phyloP scores from a whole-genome alignment of 2,329 filamentous ascomycete species.

The Fusarium pseudonygamai region DNA sequence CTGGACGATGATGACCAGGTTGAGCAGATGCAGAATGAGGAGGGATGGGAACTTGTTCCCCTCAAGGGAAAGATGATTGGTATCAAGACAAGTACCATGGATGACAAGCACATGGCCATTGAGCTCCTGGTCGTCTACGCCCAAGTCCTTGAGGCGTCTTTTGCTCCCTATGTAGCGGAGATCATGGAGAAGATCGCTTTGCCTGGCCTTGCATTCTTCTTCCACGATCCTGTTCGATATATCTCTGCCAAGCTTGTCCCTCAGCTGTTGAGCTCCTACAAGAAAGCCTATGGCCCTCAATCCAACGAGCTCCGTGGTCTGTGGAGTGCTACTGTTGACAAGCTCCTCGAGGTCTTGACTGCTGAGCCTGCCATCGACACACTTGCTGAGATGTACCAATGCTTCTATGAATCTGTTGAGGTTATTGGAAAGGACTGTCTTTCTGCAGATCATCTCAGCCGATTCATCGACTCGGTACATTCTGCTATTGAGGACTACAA shows the following conservation, averaged over 20 bases:
- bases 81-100: constrained; percentile 94
- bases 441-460: constrained; percentile 79
- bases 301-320: constrained; percentile 83
- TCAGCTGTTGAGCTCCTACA: constrained; percentile 91
- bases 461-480: constrained; percentile 86
- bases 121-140: constrained; percentile 97
- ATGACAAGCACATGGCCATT: constrained; percentile 99
- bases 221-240: constrained; percentile 96
- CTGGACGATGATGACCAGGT: constrained; percentile 95
- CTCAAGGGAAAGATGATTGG: constrained; percentile 98
- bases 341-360: constrained; percentile 90
- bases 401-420: constrained; percentile 98
- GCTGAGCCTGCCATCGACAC: constrained; percentile 97
- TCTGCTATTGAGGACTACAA: constrained; percentile 94
- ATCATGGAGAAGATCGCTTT: constrained; percentile 98
- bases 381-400: constrained; percentile 98
- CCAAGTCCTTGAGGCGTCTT: constrained; percentile 90
- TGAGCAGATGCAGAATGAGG: constrained; percentile 90
- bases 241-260: constrained; percentile 95
- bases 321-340: constrained; percentile 87
- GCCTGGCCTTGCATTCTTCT: constrained; percentile 96
- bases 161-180: constrained; percentile 89
- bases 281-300: constrained; percentile 84
- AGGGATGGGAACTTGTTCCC: constrained; percentile 97
- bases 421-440: constrained; percentile 89